These are phyloP conservation scores for Serpula lacrymans DNA, from an alignment of 768 basidiomycete species.

Conservation along the genomic window DNA sequence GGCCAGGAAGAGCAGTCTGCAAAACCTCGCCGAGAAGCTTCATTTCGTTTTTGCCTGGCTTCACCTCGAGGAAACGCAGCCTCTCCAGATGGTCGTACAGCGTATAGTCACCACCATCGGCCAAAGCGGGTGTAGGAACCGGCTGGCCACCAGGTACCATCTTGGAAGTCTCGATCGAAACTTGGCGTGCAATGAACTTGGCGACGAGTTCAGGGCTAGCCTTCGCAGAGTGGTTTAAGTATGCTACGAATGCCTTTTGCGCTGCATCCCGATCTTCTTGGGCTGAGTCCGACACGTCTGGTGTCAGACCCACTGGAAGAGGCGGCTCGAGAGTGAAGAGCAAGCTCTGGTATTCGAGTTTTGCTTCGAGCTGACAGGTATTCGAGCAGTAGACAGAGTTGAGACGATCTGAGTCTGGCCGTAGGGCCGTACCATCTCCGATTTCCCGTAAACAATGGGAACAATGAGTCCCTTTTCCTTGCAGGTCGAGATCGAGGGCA, in stretches of 20 bases:
- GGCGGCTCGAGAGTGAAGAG: conserved; percentile 68
- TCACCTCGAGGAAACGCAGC: conserved; percentile 61
- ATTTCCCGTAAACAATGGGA: conserved; percentile 68
- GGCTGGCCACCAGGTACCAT: conserved; percentile 32
- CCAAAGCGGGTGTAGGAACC: conserved; percentile 21
- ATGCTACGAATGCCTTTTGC: conserved; percentile 56
- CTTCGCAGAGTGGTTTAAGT: conserved; percentile 46
- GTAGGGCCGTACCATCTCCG: conserved; percentile 41
- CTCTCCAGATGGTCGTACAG: conserved; percentile 78
- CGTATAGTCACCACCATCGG: conserved; percentile 52
- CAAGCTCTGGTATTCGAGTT: conserved; percentile 59
- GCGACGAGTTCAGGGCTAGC: conserved; percentile 58
- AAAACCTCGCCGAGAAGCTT: conserved; percentile 53
- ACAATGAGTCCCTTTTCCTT: conserved; percentile 66
- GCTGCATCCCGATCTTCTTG: conserved; percentile 50
- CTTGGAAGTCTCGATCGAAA: conserved; percentile 61
- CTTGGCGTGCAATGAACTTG: conserved; percentile 70
- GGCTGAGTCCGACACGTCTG: conserved; percentile 27
- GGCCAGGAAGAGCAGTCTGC: conserved; percentile 59
- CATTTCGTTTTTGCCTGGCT: conserved; percentile 45
- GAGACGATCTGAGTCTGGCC: conserved; percentile 48
- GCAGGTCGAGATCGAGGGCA: conserved; percentile 68
- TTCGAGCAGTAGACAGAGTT: conserved; percentile 70
- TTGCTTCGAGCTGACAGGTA: conserved; percentile 55
- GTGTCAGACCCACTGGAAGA: conserved; percentile 43